Base-by-base conservation (phyloP, 2,329 filamentous ascomycete species). In the Fusarium palustre region DNA sequence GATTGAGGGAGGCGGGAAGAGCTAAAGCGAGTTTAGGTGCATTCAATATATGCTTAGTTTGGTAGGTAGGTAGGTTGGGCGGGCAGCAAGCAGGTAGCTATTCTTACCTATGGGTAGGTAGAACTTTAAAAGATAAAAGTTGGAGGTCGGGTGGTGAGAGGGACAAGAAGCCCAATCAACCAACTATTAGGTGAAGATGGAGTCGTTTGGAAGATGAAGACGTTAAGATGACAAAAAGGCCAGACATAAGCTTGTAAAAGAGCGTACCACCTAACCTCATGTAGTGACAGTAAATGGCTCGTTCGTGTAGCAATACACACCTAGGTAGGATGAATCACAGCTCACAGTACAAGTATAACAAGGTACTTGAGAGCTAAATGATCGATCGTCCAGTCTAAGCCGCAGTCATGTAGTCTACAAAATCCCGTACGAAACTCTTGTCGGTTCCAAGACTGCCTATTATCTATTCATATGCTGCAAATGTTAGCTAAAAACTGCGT, bases 1-100 rank as follows among this genome's bases (percentile, higher is more conserved):
- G 24, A 22, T 60, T 16, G 33, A 36, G 33, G 28, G 60, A 54
- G 61, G 55, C 41, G 46, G 52, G 53, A 36, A 52, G 48, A 69
- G 66, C 53, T 69, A 55, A 47, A 52, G 24, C 15, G 15, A 39
- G 42, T 41, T 63, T 48, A 63, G 49, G 36, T 63, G 42, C 33
- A 42, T 36, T n/a, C 24, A 41, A n/a, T 52, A 36, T 52, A 34
- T 30, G 31, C 18, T 34, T 49, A 34, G 20, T 15, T 24, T 12
- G 16, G 46, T 33, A 48, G 43, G 22, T 28, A n/a, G n/a, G n/a
- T n/a, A n/a, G n/a, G n/a, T n/a, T n/a, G n/a, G n/a, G n/a, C n/a
- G n/a, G n/a, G n/a, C 28, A 34, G 33, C 11, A 34, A 16, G 33
- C 15, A 52, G 33, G 24, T 50, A 24, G 24, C 12, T 50, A 22